These are phyloP conservation scores for Gracilaria domingensis DNA, from an alignment of 23 red algal genomes.

Conservation along the genomic window DNA sequence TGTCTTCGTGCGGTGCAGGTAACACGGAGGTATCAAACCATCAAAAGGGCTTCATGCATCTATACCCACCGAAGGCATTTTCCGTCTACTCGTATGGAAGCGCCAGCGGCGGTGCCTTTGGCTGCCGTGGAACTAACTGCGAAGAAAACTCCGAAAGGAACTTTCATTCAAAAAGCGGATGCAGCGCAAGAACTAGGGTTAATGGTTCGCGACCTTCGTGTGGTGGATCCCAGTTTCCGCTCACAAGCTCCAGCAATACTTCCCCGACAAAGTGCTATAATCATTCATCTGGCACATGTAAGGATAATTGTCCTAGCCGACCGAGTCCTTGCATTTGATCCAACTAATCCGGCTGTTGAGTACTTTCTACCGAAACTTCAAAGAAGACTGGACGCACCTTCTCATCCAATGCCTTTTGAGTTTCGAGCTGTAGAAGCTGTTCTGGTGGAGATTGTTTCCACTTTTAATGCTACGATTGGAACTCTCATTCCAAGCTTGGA, in stretches of 20 bases:
- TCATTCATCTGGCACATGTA: slow-evolving; percentile 93
- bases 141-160: slow-evolving; percentile 33
- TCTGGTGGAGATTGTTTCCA: slow-evolving; percentile 90
- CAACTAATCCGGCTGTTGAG: slow-evolving; percentile 86
- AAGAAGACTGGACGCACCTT: slow-evolving; percentile 52
- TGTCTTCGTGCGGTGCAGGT: slow-evolving; percentile 18
- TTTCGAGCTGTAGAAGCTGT: slow-evolving; percentile 95
- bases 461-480: slow-evolving; percentile 63
- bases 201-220: slow-evolving; percentile 90
- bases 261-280: slow-evolving; percentile 83
- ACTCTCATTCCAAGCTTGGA: slow-evolving; percentile 85
- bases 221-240: slow-evolving; percentile 94
- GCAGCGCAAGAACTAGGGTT: slow-evolving; percentile 82
- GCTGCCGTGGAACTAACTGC: slow-evolving; percentile 73
- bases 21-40: neutral
- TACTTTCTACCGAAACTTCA: slow-evolving; percentile 85
- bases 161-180: slow-evolving; percentile 90
- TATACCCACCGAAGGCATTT: neutral
- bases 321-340: slow-evolving; percentile 94
- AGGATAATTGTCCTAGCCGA: slow-evolving; percentile 81
- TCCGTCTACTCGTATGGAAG: slow-evolving; percentile 62
- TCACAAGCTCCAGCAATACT: slow-evolving; percentile 90
- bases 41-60: neutral
- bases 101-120: slow-evolving; percentile 85
- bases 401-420: slow-evolving; percentile 94